Conservation (phyloP, 805 yeast species). For the Candida ulmi region DNA sequence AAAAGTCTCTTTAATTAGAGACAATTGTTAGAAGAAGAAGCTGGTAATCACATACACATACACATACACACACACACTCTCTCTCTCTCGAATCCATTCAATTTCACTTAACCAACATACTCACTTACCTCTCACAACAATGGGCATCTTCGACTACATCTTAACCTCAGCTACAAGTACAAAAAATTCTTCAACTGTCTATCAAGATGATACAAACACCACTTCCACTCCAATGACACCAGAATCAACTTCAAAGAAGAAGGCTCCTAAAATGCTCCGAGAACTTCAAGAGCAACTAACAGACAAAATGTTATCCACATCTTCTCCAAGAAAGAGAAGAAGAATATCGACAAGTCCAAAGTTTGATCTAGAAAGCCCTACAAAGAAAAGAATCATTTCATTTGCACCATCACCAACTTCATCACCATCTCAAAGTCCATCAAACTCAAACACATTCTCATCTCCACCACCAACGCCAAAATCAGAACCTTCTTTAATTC, state of each 20-base stretch:
- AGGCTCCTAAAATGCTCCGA: background rate
- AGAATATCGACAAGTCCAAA: background rate
- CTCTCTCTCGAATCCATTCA: background rate
- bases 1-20: too few species aligned
- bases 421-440: too few species aligned
- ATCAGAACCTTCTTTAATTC: conserved; percentile 1
- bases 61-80: too few species aligned
- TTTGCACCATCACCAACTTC: background rate
- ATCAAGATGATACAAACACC: background rate
- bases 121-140: background rate
- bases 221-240: background rate
- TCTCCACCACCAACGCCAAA: conserved; percentile 5
- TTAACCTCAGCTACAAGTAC: too few species aligned
- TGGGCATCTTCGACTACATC: background rate
- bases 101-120: background rate
- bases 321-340: background rate
- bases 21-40: too few species aligned
- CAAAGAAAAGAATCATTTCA: conserved; percentile 3
- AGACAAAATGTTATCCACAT: background rate
- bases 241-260: background rate
- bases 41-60: too few species aligned
- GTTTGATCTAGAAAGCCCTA: background rate
- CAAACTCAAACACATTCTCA: background rate
- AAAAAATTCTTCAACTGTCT: too few species aligned
- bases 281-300: background rate